Conservation (phyloP, 208 protist genomes). For the Crithidia brevicula region DNA sequence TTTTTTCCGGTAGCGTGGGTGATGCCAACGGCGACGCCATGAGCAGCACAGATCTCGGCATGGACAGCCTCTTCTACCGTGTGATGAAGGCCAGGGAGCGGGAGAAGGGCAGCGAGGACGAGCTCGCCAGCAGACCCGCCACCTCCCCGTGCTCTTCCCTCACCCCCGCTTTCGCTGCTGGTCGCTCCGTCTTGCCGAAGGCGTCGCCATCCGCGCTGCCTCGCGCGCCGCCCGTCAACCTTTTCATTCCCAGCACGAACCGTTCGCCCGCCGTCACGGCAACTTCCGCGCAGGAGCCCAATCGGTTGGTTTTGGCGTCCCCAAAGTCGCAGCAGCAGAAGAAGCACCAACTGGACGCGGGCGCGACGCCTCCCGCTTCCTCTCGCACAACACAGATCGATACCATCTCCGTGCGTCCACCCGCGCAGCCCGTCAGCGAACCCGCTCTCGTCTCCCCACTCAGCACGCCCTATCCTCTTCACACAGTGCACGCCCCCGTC, state of each 20-base stretch:
- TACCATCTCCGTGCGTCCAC: too few relatives aligned
- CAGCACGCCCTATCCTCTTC: too few relatives aligned
- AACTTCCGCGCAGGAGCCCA: not conserved
- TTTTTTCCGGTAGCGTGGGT: too few relatives aligned
- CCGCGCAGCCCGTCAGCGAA: too few relatives aligned
- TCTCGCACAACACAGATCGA: too few relatives aligned
- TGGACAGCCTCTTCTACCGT: slow-evolving; percentile 27
- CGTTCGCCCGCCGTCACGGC: not conserved
- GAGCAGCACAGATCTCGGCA: slow-evolving; percentile 14
- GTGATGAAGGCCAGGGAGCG: slow-evolving; percentile 15
- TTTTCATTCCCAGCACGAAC: not conserved
- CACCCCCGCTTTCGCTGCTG: not conserved
- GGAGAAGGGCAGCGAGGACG: not conserved
- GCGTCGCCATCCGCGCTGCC: not conserved
- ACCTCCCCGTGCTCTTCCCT: not conserved
- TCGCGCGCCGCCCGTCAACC: not conserved
- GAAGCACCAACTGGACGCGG: too few relatives aligned
- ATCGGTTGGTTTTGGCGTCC: too few relatives aligned
- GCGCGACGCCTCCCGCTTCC: not conserved
- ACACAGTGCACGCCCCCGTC: not conserved
- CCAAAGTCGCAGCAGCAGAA: too few relatives aligned
- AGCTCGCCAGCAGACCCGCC: not conserved
- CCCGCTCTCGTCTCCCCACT: not conserved
- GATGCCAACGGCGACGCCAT: not conserved
- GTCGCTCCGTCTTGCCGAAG: too few relatives aligned